Evolutionary conservation across 345 rosid genomes (phyloP).

Genomic region (Salix koriyanagi): DNA sequence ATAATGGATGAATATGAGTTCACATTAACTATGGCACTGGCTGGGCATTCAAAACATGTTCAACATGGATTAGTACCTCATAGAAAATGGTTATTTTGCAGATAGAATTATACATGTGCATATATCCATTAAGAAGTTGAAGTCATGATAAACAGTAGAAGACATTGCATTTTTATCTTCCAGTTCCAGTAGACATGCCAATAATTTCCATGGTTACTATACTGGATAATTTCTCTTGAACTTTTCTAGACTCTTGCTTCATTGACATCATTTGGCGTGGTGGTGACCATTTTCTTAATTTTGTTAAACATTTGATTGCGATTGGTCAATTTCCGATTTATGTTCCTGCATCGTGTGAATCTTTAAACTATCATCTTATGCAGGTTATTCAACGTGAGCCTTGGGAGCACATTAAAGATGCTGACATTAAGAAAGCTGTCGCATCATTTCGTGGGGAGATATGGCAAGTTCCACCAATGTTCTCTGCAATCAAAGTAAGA

Average conservation of each 20-base stretch:
- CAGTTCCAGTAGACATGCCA: neutral
- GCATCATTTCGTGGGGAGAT: slow-evolving; percentile 85
- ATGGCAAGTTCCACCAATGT: slow-evolving; percentile 99
- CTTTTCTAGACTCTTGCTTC: neutral
- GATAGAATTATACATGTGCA: neutral
- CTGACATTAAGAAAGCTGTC: slow-evolving; percentile 64
- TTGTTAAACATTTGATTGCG: neutral
- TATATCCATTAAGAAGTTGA: neutral
- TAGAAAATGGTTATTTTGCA: neutral
- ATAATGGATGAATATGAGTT: neutral
- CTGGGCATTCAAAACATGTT: neutral
- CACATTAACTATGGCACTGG: neutral
- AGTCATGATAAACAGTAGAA: neutral
- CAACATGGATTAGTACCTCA: neutral
- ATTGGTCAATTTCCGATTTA: neutral
- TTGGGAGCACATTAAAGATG: slow-evolving; percentile 93
- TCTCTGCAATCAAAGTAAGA: slow-evolving; percentile 94
- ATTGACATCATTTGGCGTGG: neutral
- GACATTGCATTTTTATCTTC: neutral
- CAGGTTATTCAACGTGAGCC: slow-evolving; percentile 94
- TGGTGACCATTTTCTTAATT: neutral
- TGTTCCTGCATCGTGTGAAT: neutral
- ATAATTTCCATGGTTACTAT: neutral
- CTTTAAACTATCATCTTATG: neutral
- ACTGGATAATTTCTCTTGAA: neutral